phyloP scores from a whole-genome alignment of 108 stramenopile species.

The Cyclotella cryptica region DNA sequence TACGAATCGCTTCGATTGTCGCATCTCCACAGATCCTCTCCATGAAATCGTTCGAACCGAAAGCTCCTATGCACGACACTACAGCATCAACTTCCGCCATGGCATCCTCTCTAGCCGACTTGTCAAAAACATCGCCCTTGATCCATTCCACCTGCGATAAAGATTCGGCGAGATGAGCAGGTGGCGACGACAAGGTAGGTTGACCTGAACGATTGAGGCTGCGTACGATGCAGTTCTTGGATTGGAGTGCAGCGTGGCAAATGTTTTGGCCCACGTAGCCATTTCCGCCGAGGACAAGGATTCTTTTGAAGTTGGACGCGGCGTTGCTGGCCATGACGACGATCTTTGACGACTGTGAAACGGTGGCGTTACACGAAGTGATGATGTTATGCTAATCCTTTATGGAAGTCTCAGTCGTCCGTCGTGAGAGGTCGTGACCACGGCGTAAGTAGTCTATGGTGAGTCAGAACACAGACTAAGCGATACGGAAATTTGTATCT shows the following conservation, averaged over 20 bases:
- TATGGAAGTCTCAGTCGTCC: too few species aligned
- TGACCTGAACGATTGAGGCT: conserved; percentile 69
- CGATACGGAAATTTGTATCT: too few species aligned
- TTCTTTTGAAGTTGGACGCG: conserved; percentile 11
- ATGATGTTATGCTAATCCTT: too few species aligned
- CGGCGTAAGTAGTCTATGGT: too few species aligned
- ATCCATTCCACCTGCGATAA: conserved; percentile 64
- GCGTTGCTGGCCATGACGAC: not conserved
- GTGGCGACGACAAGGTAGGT: conserved; percentile 33
- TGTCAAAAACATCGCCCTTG: conserved; percentile 67
- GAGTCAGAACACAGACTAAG: too few species aligned
- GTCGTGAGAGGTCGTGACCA: too few species aligned
- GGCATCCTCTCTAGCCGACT: conserved; percentile 41
- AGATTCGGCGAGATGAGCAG: conserved; percentile 24
- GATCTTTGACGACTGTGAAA: too few species aligned
- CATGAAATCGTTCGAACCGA: conserved; percentile 80
- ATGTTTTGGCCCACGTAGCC: conserved; percentile 84
- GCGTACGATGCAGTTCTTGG: conserved; percentile 52
- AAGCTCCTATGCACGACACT: conserved; percentile 75
- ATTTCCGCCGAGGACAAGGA: conserved; percentile 79
- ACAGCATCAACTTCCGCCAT: conserved; percentile 59
- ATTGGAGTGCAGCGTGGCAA: conserved; percentile 59
- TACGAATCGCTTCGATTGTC: conserved; percentile 65
- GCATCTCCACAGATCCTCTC: conserved; percentile 78
- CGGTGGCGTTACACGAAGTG: too few species aligned